Evolutionary conservation across 225 moss, liverwort and hornwort genomes (phyloP), one percentile per base, ranked within the genome.

Genomic region (Lunularia cruciata): DNA sequence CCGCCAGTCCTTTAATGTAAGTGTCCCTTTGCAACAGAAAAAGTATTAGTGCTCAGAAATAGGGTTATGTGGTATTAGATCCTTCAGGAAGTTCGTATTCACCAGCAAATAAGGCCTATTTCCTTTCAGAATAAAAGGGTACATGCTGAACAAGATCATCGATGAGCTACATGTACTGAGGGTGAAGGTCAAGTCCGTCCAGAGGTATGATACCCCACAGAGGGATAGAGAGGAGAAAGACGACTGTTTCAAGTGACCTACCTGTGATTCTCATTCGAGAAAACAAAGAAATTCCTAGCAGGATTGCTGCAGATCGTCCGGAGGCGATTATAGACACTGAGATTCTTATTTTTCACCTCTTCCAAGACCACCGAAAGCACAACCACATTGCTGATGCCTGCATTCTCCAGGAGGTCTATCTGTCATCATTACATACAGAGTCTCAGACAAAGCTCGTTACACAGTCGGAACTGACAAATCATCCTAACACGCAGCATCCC

Each of bases 321-420:
- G 61, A 98, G 78, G 49, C 96, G 90, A 69, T 98, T 98, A 72
- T 91, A 93, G 38, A 86, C 87, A 73, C 90, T 87, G 37, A 90
- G 39, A 48, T 98, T 93, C 57, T 88, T 91, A 75, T 98, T 91
- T 78, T 88, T 98, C 59, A 93, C 89, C 73, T 98, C 96, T 48
- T 93, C 96, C 72, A 98, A 37, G 72, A 98, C 92, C 61, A 98
- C 87, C 27, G 90, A 85, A 8, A 98, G 87, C 33, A 98, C 88
- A 36, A 98, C 88, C 59, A 91, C 92, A 48, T 98, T 86, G 79
- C 75, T 86, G 65, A 98, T 83, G 11, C 80, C 78, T 76, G 78
- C 86, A 54, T 93, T 98, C 82, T 98, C 96, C 78, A 98, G 70
- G 51, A 98, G 85, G 63, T 93, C 96, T 78, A 98, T 93, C 96